Evolutionary conservation across 2,329 filamentous ascomycete species (phyloP), one percentile per base, ranked within the genome.

Genomic region (Fusarium decemcellulare): DNA sequence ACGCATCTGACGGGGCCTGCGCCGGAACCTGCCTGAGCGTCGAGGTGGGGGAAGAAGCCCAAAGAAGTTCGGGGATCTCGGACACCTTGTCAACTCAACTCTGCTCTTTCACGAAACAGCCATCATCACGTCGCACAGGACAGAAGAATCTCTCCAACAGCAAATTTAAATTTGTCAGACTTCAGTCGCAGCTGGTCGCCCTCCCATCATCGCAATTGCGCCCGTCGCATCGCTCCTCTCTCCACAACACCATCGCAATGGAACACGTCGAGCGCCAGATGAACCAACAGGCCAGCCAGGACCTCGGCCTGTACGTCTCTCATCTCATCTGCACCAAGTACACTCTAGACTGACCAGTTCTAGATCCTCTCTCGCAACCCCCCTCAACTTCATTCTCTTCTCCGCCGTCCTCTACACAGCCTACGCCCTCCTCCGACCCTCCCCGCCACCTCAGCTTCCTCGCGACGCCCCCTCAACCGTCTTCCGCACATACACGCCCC

Each of bases 401-500:
- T 80, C 81, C 72, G 78, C 88, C 68, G 80, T 90, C 68, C 72
- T 86, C 71, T 89, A 91, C 83, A 86, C 88, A 15, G 76, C 86
- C 74, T 91, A 91, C 82, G 76, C 81, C 34, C 79, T 88, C 69
- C 78, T 89, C 72, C 84, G 85, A 53, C 85, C 88, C 3, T 75
- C 83, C 12, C 74, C 84, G n/a, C 78, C 82, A 8, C 72, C 84
- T 5, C 68, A 77, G 8, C 79, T 90, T 30, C 84, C 88, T 46
- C 83, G 84, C 67, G 83, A 88, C 46, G 79, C 86, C 7, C 84
- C 89, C 0, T 85, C 90, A 55, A 82, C 84, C 72, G 87, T 92
- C 73, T 92, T 92, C 84, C 82, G 82, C 61, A 91, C 86, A 59
- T 92, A 94, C 84, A 95, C 91, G 14, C 93, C 93, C 27, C 90